Percentiles rank a stretch among this genome's conserved stretches.
Conservation (phyloP, 805 yeast species). For the Zygoascus flipseniorum region DNA sequence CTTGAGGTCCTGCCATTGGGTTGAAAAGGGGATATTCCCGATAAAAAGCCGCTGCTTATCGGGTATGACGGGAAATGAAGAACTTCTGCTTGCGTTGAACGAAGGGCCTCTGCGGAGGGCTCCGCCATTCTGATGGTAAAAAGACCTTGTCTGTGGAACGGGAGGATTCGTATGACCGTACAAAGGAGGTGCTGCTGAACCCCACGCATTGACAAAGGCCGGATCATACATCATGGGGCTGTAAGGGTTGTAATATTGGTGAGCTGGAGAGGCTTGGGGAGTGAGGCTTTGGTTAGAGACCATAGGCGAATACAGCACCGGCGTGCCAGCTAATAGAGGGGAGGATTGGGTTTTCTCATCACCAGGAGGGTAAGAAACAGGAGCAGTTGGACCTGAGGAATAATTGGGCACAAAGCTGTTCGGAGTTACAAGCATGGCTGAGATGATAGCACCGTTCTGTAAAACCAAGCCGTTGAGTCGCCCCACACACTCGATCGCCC, state of each 20-base stretch:
- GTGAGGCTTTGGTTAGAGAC: background rate
- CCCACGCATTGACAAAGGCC: constrained; percentile 7
- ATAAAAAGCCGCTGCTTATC: constrained; percentile 27
- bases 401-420: background rate
- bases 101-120: background rate
- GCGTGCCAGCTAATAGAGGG: background rate
- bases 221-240: constrained; percentile 1
- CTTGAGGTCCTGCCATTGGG: constrained; percentile 27
- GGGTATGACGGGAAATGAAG: constrained; percentile 3
- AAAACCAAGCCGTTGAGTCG: constrained; percentile 9
- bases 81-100: background rate
- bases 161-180: background rate
- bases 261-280: background rate
- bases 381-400: background rate
- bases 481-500: constrained; percentile 8
- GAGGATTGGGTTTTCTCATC: constrained; percentile 3
- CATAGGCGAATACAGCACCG: constrained; percentile 4
- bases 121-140: background rate
- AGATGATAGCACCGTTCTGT: constrained; percentile 4
- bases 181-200: constrained; percentile 21
- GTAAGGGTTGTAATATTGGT: background rate
- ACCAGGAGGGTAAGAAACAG: background rate
- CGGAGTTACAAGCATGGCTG: constrained; percentile 6
- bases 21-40: constrained; percentile 28
- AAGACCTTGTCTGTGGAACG: background rate